Base-by-base conservation (phyloP, 352 stramenopile genomes). In the Phytophthora capsici region DNA sequence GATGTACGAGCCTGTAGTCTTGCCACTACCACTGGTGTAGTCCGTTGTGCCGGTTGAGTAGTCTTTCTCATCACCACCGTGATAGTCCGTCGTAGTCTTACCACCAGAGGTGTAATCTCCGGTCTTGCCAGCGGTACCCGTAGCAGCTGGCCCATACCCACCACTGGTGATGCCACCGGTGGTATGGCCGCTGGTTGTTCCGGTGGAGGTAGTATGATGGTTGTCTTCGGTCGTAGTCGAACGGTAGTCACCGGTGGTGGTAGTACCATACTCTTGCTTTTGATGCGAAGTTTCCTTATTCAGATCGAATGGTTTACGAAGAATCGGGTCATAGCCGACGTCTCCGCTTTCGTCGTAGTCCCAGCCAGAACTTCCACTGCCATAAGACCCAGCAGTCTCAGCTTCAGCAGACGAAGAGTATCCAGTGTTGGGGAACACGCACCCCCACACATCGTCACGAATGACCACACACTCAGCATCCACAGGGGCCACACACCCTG, bases 401-500 rank as follows among this genome's bases (percentile, higher is more conserved):
- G 47, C 25, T 14, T 64, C 40, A 36, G 30, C 46, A 26, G 53
- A 28, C 17, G 55, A 60, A 61, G 38, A 36, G 26, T 71, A 58
- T 1, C 57, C 50, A 17, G 32, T 55, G 17, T 58, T 54, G 1
- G 26, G 57, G 50, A 71, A 71, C 3, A 22, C 44, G 44, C 63
- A 71, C 1, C 57, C 56, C 63, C 63, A 71, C 20, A n/a, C 48
- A 16, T 49, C 37, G 4, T 44, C 49, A 14, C 17, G 40, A 19
- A 58, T 19, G 20, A 63, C 1, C n/a, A 51, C 44, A 13, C 63
- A 71, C 13, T 71, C 23, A 16, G 63, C 63, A 23, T 71, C 57
- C 4, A 53, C 44, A 5, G 52, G 57, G 12, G 65, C 65, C 4
- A 73, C 66, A n/a, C 53, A 73, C 6, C 17, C 37, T 1, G 46